Conservation (phyloP, 2,329 filamentous ascomycete genomes). For the Phialophora verrucosa region DNA sequence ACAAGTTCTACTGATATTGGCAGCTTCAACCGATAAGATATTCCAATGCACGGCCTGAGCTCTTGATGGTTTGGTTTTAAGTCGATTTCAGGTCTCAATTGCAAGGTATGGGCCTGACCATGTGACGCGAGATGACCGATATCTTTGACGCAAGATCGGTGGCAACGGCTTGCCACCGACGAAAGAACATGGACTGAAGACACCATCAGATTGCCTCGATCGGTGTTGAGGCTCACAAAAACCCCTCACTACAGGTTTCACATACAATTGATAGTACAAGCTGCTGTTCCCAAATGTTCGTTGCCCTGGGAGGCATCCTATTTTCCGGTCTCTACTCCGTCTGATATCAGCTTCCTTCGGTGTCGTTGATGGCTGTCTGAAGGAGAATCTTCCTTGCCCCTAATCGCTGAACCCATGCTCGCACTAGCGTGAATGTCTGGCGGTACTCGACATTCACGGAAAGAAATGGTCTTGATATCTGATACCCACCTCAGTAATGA, state of each 20-base stretch:
- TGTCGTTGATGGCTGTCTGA: constrained; percentile 1
- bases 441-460: not conserved
- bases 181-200: not conserved
- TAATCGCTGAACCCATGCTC: constrained; percentile 9
- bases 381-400: not conserved
- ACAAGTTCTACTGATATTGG: not conserved
- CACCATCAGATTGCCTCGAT: not conserved
- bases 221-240: not conserved
- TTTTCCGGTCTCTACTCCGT: no score
- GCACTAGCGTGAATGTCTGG: not conserved
- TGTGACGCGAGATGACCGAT: not conserved
- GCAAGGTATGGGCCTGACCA: not conserved
- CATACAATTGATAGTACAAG: no score
- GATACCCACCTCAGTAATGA: constrained; percentile 11
- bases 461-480: not conserved
- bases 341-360: not conserved
- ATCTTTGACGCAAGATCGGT: not conserved
- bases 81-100: not conserved
- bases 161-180: no score
- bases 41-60: not conserved
- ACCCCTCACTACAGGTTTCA: not conserved
- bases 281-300: not conserved
- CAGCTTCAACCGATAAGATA: not conserved
- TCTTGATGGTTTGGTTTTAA: not conserved
- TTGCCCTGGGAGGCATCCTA: no score